Base-by-base conservation (phyloP, 2,329 filamentous ascomycete genomes). In the Phoma sp. region DNA sequence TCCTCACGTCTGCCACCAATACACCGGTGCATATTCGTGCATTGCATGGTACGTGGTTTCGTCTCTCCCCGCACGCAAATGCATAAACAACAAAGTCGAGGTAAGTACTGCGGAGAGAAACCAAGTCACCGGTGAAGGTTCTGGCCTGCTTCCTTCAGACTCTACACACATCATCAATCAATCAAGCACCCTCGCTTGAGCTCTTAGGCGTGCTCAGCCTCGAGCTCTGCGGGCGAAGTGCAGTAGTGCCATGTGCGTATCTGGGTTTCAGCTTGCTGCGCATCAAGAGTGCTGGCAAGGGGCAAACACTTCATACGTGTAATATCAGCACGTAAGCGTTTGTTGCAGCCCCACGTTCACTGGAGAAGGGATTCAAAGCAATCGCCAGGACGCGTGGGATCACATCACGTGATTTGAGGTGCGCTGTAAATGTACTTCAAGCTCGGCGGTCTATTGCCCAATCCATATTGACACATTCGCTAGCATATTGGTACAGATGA, bases 401-500 rank as follows among this genome's bases (percentile, higher is more conserved):
- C 19, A 36, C n/a, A 43, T 69, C 67, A 69, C 66, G 67, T 69
- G 63, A 69, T 62, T 29, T 1, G 22, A 25, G 7, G 45, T 32
- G 41, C 36, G 10, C 22, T 17, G 36, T 46, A 24, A 27, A 48
- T 47, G n/a, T 37, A 43, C 43, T 41, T 51, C 43, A 41, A 49
- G 43, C 25, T 50, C 35, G 57, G 57, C 55, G 58, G 40, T 68
- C 58, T 64, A 61, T 69, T 65, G 67, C 62, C 62, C 67, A 60
- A 36, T 61, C 62, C 62, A 51, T 74, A 71, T 70, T 70, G 68
- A 68, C 67, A 71, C 69, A 71, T 48, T 66, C 63, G 63, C 65
- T 68, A 65, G 61, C 60, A 57, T 71, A 72, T 70, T 73, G 60
- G 62, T 75, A 74, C 72, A 74, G 51, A 47, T 57, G 50, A 43